Evolutionary conservation across 1,139 yeast species (phyloP).

Genomic region (Lodderomyces theae): DNA sequence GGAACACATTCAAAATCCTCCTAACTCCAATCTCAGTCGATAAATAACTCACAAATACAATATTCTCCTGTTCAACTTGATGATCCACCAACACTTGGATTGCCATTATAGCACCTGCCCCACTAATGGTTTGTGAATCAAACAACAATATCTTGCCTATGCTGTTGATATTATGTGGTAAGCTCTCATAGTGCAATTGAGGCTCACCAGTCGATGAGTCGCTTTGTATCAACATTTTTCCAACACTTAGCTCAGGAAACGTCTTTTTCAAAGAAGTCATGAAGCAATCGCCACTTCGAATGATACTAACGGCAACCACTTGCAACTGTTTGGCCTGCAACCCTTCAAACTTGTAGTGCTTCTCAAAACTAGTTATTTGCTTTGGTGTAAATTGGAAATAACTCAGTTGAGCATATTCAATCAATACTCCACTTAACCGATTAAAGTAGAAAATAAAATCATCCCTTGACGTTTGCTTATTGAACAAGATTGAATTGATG

Average conservation of each 20-base stretch:
- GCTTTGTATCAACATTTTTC: slow-evolving; percentile 83
- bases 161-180: slow-evolving; percentile 36
- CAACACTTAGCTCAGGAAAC: slow-evolving; percentile 73
- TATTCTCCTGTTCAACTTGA: slow-evolving; percentile 59
- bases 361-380: slow-evolving; percentile 45
- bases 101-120: slow-evolving; percentile 95
- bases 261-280: slow-evolving; percentile 72
- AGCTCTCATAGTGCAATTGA: slow-evolving; percentile 71
- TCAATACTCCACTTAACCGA: slow-evolving; percentile 67
- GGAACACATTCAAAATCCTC: slow-evolving; percentile 72
- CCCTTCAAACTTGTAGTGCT: slow-evolving; percentile 36
- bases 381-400: slow-evolving; percentile 26
- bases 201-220: slow-evolving; percentile 93
- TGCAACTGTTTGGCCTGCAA: slow-evolving; percentile 37
- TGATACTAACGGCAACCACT: slow-evolving; percentile 71
- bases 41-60: slow-evolving; percentile 66
- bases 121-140: slow-evolving; percentile 88
- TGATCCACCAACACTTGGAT: slow-evolving; percentile 84
- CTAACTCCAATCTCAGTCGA: slow-evolving; percentile 84
- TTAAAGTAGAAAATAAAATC: slow-evolving; percentile 87
- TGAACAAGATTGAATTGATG: slow-evolving; percentile 67
- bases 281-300: slow-evolving; percentile 92
- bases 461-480: slow-evolving; percentile 54
- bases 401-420: slow-evolving; percentile 67
- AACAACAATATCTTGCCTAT: slow-evolving; percentile 55